Conservation (phyloP, 805 yeast species). For the Schwanniomyces vanrijiae region DNA sequence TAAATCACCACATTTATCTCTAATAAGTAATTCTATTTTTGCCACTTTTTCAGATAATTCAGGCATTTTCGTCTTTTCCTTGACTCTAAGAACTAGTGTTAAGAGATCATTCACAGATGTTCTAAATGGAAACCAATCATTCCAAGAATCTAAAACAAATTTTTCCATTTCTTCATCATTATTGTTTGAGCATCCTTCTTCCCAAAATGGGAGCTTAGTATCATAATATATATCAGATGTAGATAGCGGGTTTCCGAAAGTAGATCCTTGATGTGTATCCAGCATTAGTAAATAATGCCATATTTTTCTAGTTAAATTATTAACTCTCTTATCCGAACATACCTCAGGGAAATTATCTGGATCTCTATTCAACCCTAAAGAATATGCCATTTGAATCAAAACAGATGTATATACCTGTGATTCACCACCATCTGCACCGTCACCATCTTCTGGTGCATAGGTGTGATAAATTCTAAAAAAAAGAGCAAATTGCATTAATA, state of each 20-base stretch:
- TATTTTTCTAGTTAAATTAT: conserved; percentile 55
- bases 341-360: conserved; percentile 30
- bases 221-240: conserved; percentile 46
- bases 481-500: conserved; percentile 30
- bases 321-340: conserved; percentile 22
- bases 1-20: conserved; percentile 27
- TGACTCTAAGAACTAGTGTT: conserved; percentile 39
- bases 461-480: conserved; percentile 29
- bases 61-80: conserved; percentile 33
- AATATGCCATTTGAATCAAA: conserved; percentile 38
- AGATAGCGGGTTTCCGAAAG: conserved; percentile 48
- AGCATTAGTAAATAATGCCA: conserved; percentile 52
- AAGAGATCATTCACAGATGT: conserved; percentile 32
- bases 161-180: conserved; percentile 42
- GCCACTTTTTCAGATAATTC: conserved; percentile 34
- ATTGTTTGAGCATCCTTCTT: conserved; percentile 37
- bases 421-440: conserved; percentile 41
- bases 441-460: conserved; percentile 43
- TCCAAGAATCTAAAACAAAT: conserved; percentile 16
- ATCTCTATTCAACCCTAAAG: conserved; percentile 40
- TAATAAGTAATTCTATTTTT: conserved; percentile 35
- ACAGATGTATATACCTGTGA: conserved; percentile 25
- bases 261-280: conserved; percentile 47
- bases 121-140: background rate
- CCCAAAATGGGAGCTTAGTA: conserved; percentile 48